These are phyloP conservation scores for Wakefieldia striispora DNA, from an alignment of 768 basidiomycete species.

Conservation along the genomic window DNA sequence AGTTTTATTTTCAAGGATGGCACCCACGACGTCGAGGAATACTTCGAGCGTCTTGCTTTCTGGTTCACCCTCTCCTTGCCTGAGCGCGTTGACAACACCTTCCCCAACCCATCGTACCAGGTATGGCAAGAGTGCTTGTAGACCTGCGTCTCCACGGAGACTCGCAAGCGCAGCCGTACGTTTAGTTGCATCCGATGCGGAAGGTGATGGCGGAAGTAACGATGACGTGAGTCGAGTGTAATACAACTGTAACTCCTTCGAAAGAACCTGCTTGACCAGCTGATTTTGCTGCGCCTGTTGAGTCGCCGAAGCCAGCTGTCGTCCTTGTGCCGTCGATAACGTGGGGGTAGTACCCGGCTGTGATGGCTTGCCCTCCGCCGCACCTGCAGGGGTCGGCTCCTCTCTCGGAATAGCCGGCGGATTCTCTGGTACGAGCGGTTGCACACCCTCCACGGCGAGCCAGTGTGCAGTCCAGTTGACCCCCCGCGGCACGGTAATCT, in stretches of 20 bases:
- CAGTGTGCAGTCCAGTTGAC: constrained; percentile 93
- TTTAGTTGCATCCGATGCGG: constrained; percentile 57
- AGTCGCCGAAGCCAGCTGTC: constrained; percentile 27
- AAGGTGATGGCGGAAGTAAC: constrained; percentile 59
- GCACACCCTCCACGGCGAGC: constrained; percentile 97
- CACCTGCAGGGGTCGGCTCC: constrained; percentile 29
- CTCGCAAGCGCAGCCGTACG: constrained; percentile 89
- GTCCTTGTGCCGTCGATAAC: constrained; percentile 19
- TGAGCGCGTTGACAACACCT: constrained; percentile 67
- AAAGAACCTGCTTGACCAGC: constrained; percentile 89
- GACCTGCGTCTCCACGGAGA: constrained; percentile 82
- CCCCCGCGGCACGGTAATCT: constrained; percentile 76
- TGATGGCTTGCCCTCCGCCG: constrained; percentile 28
- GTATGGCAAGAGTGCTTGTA: constrained; percentile 90
- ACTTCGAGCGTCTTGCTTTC: constrained; percentile 77
- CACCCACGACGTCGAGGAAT: constrained; percentile 79
- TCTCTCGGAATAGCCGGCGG: constrained; percentile 78
- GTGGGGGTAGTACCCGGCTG: constrained; percentile 26
- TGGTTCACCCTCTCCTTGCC: constrained; percentile 51
- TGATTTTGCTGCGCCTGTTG: constrained; percentile 63
- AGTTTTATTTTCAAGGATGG: constrained; percentile 81
- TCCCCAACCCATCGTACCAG: constrained; percentile 94
- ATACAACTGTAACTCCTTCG: constrained; percentile 91
- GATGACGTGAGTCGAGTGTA: constrained; percentile 88
- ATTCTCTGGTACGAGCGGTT: constrained; percentile 95